Base-by-base conservation (phyloP, 441 rosid species). In the Oxalis stricta region DNA sequence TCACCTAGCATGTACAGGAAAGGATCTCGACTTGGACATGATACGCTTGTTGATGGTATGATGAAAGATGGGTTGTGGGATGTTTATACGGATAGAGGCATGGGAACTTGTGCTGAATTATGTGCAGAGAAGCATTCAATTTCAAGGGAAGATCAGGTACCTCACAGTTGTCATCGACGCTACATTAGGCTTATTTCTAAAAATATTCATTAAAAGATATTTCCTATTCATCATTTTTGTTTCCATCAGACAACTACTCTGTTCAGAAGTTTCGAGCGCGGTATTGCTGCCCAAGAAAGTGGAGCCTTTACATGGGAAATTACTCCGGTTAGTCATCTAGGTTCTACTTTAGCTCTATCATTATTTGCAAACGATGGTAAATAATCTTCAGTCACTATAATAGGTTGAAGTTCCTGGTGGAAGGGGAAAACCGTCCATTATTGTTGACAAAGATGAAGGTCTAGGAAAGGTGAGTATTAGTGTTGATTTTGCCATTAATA, bases 21-120 rank as follows among this genome's bases (percentile, higher is more conserved):
- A 55, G 98, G 95, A 41, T 84, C 89, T 19, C 72, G 86, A 20
- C 53, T 82, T 22, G 98, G 98, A 32, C 76, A 89, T 65, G 94
- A 82, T 65, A 68, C 70, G 30, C 31, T 89, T 59, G 61, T 84
- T 36, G 98, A 89, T 41, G 95, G 94, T 44, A 74, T 89, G 94
- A 63, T 75, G 44, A 84, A 84, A 70, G 98, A 89, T 71, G 95
- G 98, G 18, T 70, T 89, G 26, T 82, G 98, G 98, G 98, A 89
- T 67, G 92, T 84, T 14, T 84, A 77, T 68, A 89, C 84, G 49
- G 84, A 82, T 67, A 72, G 84, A 64, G 88, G 76, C 36, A 89
- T 84, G 94, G 95, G 98, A 60, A 72, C 78, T 29, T 89, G 95
- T 50, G 95, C 63, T 42, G 98, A 89, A 75, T 50, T 89, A 46